These are phyloP conservation scores for Immersiella caudata DNA, from an alignment of 495 filamentous ascomycete species.

Conservation along the genomic window DNA sequence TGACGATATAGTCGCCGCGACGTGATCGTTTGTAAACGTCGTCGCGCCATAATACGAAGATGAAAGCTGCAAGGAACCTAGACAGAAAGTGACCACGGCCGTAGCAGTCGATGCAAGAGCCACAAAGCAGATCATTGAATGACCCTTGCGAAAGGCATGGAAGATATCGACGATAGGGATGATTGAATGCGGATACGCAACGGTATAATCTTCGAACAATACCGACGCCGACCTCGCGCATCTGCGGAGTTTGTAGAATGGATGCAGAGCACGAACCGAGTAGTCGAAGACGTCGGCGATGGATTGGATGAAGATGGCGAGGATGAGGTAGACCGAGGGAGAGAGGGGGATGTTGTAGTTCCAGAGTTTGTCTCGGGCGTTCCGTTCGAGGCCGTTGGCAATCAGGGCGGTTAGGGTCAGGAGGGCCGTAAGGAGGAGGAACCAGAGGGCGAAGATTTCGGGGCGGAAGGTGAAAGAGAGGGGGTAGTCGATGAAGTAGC, in stretches of 20 bases:
- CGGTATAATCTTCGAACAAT: slow-evolving; percentile 10
- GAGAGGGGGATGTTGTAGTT: slow-evolving; percentile 15
- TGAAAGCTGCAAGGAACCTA: slow-evolving; percentile 13
- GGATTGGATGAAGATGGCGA: slow-evolving; percentile 17
- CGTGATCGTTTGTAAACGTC: not conserved
- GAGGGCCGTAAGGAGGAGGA: slow-evolving; percentile 8
- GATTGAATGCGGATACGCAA: not conserved
- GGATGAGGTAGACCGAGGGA: slow-evolving; percentile 13
- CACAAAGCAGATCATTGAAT: not conserved
- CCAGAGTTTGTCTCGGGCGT: slow-evolving; percentile 6
- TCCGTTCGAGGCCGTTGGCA: slow-evolving; percentile 9
- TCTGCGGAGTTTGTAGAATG: not conserved
- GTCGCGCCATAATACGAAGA: slow-evolving; percentile 13
- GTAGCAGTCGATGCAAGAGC: not conserved
- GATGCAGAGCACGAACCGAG: slow-evolving; percentile 5
- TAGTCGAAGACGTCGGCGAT: slow-evolving; percentile 15
- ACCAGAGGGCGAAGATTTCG: slow-evolving; percentile 7
- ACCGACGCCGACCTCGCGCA: not conserved
- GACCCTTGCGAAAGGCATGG: not conserved
- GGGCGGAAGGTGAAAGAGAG: slow-evolving; percentile 10
- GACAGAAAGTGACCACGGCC: not conserved
- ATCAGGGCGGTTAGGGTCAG: not conserved
- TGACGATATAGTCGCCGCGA: not conserved
- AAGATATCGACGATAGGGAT: not conserved
- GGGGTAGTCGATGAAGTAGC: slow-evolving; percentile 6